Evolutionary conservation across 2,329 filamentous ascomycete species (phyloP), one percentile per base, ranked within the genome.

Genomic region (Fusarium secorum): DNA sequence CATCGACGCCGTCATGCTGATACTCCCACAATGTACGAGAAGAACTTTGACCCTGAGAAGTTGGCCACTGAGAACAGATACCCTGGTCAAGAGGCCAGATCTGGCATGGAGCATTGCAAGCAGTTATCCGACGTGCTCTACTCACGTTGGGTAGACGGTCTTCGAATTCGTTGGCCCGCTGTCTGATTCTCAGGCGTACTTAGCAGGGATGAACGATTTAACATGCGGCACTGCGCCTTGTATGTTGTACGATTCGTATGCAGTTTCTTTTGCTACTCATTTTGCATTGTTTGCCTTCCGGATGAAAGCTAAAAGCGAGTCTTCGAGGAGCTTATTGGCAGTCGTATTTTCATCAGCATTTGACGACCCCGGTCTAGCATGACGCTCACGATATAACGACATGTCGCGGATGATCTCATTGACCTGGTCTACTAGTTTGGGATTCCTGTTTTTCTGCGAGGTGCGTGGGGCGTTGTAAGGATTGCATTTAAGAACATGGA

Each of bases 41-140:
- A 81, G 74, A 80, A 84, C 48, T 78, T 80, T 35, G 84, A 87
- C 51, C 79, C 76, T 53, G 87, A 87, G 59, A 87, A 83, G 74
- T 78, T 82, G 28, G 79, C 81, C 4, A 71, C 88, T 14, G 84
- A 87, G 72, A 81, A 84, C 20, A 87, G 85, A 73, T 88, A 87
- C 58, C 88, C 87, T 3, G 87, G 87, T 3, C 84, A 85, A 41
- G 83, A 86, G 56, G 77, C 86, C 4, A 81, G 82, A 49, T 87
- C 90, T 3, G 95, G 94, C 4, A 95, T 98, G 93, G 95, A 98
- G 80, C 95, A 98, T 81, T 93, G 92, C 72, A 93, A 94, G 77
- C 90, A 97, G 78, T 85, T 98, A 39, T 93, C 93, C 3, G 94
- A 98, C 79, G 93, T 97, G 24, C 87, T 99, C 24, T 98, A 98